Percentiles rank a stretch among this genome's conserved stretches.
Evolutionary conservation across 352 stramenopile genomes (phyloP).

Genomic region (Globisporangium cederbergense): DNA sequence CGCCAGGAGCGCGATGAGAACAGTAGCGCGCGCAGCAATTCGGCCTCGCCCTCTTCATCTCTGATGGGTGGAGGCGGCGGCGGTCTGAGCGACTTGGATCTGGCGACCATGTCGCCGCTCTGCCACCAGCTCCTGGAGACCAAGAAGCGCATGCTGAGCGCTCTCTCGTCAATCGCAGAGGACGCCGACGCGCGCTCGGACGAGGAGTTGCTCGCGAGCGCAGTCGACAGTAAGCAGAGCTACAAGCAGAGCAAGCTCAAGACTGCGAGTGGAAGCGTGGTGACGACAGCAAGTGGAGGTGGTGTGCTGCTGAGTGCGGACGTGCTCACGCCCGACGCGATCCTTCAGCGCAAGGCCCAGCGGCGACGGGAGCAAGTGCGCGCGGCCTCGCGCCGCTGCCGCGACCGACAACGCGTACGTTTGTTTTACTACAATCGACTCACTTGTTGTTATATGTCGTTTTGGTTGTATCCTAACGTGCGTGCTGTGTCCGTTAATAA

Average conservation of each 20-base stretch:
- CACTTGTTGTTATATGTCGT: background rate
- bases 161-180: slow-evolving; percentile 23
- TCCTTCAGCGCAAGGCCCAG: slow-evolving; percentile 59
- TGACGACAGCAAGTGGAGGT: slow-evolving; percentile 9
- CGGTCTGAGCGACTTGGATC: slow-evolving; percentile 14
- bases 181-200: slow-evolving; percentile 42
- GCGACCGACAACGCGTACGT: slow-evolving; percentile 42
- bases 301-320: slow-evolving; percentile 3
- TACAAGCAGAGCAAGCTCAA: slow-evolving; percentile 19
- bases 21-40: background rate
- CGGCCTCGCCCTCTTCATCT: background rate
- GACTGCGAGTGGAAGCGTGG: slow-evolving; percentile 5
- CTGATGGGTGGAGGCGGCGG: background rate
- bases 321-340: slow-evolving; percentile 40
- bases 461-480: background rate
- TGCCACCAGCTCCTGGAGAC: slow-evolving; percentile 33
- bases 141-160: slow-evolving; percentile 47
- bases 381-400: slow-evolving; percentile 49
- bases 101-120: slow-evolving; percentile 28
- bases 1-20: slow-evolving; percentile 8
- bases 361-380: slow-evolving; percentile 60
- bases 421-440: background rate
- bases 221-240: slow-evolving; percentile 8
- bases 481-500: background rate
- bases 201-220: slow-evolving; percentile 28